Conservation (phyloP, 768 basidiomycete genomes). For the Boletus eberwhitei region DNA sequence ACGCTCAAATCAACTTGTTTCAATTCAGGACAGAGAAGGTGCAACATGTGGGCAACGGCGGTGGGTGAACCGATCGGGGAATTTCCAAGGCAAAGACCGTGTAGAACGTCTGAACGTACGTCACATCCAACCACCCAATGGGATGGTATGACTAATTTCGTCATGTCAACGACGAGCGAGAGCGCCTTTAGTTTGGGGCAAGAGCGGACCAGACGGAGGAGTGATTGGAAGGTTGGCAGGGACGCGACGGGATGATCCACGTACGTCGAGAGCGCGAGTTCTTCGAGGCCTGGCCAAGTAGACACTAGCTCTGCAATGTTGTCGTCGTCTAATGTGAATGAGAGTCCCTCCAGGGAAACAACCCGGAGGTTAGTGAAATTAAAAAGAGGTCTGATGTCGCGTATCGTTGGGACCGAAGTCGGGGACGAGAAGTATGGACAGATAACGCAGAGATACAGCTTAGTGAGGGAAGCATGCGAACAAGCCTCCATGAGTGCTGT, state of each 20-base stretch:
- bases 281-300: conserved; percentile 22
- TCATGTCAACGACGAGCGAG: conserved; percentile 26
- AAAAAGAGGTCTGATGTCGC: conserved; percentile 14
- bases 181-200: conserved; percentile 16
- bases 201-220: conserved; percentile 8
- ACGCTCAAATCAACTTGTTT: conserved; percentile 18
- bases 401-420: background rate
- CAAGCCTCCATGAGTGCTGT: conserved; percentile 10
- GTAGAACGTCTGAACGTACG: conserved; percentile 1
- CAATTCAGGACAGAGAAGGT: conserved; percentile 17
- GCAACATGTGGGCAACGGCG: conserved; percentile 10
- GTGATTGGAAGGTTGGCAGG: conserved; percentile 20
- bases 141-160: background rate
- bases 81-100: conserved; percentile 20
- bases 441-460: conserved; percentile 15
- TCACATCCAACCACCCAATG: background rate
- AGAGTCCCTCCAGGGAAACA: conserved; percentile 16
- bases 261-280: conserved; percentile 18
- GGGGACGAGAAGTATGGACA: conserved; percentile 8
- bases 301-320: conserved; percentile 13
- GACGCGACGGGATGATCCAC: conserved; percentile 9
- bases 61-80: conserved; percentile 12
- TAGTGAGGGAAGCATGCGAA: conserved; percentile 3
- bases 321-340: conserved; percentile 14
- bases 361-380: conserved; percentile 12